Base-by-base conservation (phyloP, 192 early-diverging fungal species). In the Bifiguratus adelaidae region DNA sequence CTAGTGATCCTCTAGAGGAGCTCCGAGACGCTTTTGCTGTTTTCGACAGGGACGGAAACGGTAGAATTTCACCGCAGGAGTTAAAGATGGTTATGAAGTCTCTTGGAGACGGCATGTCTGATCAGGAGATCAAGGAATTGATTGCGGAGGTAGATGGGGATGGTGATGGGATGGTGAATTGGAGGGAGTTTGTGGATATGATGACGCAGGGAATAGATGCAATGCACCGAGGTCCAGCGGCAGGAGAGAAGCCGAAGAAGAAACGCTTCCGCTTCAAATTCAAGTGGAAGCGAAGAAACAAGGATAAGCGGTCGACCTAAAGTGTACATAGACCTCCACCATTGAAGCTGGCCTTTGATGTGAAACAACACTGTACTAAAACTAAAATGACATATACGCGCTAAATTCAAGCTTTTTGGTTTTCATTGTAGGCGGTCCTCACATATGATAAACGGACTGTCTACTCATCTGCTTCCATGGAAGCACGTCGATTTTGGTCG, bases 21-120 rank as follows among this genome's bases (percentile, higher is more conserved):
- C 42, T 65, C 0, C 21, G 7, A 12, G 62, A 65, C 18, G 53
- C 62, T 23, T 65, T 65, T 35, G 33, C 44, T 26, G 55, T 43
- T 1, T 65, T 65, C 30, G 62, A 65, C 48, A 34, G 34, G n/a
- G 62, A 65, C 33, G 47, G 52, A 1, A 42, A 57, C 23, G 62
- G 62, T 3, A 27, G 26, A 3, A 65, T 65, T n/a, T 43, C 52
- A 1, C 41, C 47, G 1, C 6, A 15, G 1, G 62, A 65, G 32
- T 48, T 65, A 0, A 47, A 46, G 36, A 20, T 21, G 6, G 57
- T 58, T 50, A 65, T 65, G 62, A 40, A 25, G 3, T 20, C 44
- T 20, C 21, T 65, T 0, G 62, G 62, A 3, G 62, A 65, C 35
- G 28, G 20, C 13, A 18, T 65, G 19, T 41, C 52, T 6, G 30